Evolutionary conservation across 2,329 filamentous ascomycete species (phyloP), one percentile per base, ranked within the genome.

Genomic region (Tolypocladium inflatum): DNA sequence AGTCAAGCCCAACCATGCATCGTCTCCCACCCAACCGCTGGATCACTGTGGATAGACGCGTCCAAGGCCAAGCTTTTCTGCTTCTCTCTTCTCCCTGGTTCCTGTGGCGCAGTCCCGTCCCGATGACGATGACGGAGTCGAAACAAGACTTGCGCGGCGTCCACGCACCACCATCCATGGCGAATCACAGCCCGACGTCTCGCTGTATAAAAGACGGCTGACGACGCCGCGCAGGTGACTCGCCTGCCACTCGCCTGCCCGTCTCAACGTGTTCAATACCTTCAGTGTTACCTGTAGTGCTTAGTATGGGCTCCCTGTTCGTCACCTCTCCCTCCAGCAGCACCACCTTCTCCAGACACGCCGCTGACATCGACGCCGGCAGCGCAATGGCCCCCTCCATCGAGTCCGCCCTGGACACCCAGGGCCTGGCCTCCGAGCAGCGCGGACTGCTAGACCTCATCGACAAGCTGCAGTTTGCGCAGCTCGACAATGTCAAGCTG

Each of bases 401-500:
- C 62, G 77, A 80, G 60, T 73, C 76, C 30, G 78, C 78, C 54
- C 66, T 81, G 57, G 76, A 76, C 57, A 77, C 78, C 56, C 73
- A 76, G 63, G 78, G 77, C 60, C 75, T 81, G 53, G 78, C 77
- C 50, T 71, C 77, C 58, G 81, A 85, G 64, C 81, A 85, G 69
- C 74, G 78, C 10, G 76, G 76, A 19, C 74, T 86, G 43, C 74
- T 86, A 45, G 80, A 86, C 61, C 78, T 81, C 54, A 77, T 85
- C 58, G 79, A 82, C 60, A 78, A 78, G 57, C 74, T 85, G n/a
- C 76, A 79, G 66, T 76, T 80, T 68, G 71, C 76, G 61, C 74
- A 82, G 66, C 68, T 81, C 67, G 73, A 82, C 64, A 77, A 79
- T 66, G 72, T 80, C 63, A 76, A 78, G 53, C 73, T 85, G 0